Evolutionary conservation across 164 flowering plant genomes (phyloP), one percentile per base, ranked within the genome.

Genomic region (Piper betle): DNA sequence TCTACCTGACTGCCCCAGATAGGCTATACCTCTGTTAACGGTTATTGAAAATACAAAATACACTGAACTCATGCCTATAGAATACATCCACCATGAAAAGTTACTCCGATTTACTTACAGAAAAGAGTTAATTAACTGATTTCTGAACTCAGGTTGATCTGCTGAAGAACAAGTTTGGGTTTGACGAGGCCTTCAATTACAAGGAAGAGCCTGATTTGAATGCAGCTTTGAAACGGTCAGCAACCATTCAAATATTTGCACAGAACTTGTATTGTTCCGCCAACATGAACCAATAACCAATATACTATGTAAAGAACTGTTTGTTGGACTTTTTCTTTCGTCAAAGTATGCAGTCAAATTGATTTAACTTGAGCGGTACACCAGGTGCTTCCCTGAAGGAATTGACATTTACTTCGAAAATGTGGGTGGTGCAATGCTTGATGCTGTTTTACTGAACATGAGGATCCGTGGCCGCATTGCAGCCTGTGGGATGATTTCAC

Each of bases 101-200:
- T n/a, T n/a, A n/a, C n/a, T n/a, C n/a, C n/a, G n/a, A n/a, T n/a
- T n/a, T 41, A 4, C 43, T 41, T 9, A 41, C 43, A 9, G 43
- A 9, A 41, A 41, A 41, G 43, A 9, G 43, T 4, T 4, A 41
- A 41, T 41, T 41, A 43, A 43, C 55, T 19, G n/a, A 2, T 53
- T 2, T 7, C 12, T 20, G 19, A 53, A n/a, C 39, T 55, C 59
- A 77, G 77, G 74, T 77, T 69, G 68, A 77, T 48, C 40, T 75
- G 20, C 46, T 72, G 64, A 75, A 69, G 69, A 69, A 46, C n/a
- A 71, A 75, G 62, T 66, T 75, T 54, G 80, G 78, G 6, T 77
- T 72, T 54, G 75, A 77, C 48, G 77, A 71, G 18, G 80, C 75
- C 20, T 77, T 77, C 68, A 77, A 77, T 41, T 77, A 77, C 53